Conservation (phyloP, 345 rosid genomes). For the Pistacia integerrima region DNA sequence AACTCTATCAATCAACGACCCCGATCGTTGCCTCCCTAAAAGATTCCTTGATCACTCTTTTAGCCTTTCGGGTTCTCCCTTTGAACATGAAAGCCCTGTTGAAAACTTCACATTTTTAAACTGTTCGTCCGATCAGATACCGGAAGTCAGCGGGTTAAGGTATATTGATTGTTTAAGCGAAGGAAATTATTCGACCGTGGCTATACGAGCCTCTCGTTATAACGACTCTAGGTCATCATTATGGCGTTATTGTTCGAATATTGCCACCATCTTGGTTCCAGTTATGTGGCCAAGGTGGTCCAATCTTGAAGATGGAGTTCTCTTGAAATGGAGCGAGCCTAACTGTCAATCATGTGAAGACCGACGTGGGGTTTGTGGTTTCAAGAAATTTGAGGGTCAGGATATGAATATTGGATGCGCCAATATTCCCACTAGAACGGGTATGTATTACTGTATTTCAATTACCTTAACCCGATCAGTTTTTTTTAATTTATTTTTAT, state of each 20-base stretch:
- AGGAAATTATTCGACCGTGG: slow-evolving; percentile 30
- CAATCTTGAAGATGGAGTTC: slow-evolving; percentile 1
- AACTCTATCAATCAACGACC: slow-evolving; percentile 36
- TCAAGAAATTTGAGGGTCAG: neutral
- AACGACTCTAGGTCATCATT: neutral
- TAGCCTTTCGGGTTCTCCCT: slow-evolving; percentile 34
- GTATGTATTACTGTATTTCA: too few relatives aligned
- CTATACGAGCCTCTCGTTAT: neutral
- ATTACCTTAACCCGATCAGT: too few relatives aligned
- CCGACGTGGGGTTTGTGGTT: slow-evolving; percentile 39
- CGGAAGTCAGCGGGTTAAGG: neutral
- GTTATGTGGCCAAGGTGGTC: slow-evolving; percentile 9
- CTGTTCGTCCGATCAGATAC: slow-evolving; percentile 20
- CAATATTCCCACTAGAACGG: neutral
- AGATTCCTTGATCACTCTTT: slow-evolving; percentile 31
- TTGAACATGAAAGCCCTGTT: fast-evolving
- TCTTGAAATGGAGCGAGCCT: slow-evolving; percentile 42
- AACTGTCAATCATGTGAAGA: slow-evolving; percentile 41
- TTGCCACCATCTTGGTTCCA: slow-evolving; percentile 25
- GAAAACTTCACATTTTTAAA: slow-evolving; percentile 35
- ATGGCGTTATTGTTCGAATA: slow-evolving; percentile 24
- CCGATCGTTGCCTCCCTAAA: slow-evolving; percentile 35
- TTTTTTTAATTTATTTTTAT: too few relatives aligned
- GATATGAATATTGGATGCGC: slow-evolving; percentile 31
- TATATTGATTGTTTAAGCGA: slow-evolving; percentile 41